Percentiles rank a stretch among this genome's conserved stretches.
Evolutionary conservation across 352 stramenopile genomes (phyloP).

Genomic region (Elongisporangium anandrum): DNA sequence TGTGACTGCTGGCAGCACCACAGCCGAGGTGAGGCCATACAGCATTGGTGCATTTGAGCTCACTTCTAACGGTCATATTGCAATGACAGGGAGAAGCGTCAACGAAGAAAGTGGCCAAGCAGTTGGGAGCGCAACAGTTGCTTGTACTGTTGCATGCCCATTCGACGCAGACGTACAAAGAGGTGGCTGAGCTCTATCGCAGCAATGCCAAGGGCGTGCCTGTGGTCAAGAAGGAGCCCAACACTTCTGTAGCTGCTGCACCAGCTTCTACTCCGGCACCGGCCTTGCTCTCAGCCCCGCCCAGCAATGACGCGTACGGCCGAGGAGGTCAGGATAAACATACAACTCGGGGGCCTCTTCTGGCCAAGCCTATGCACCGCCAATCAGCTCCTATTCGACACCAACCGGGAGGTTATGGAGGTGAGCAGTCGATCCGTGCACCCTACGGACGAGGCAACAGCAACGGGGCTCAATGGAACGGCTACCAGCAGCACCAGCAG

Average conservation of each 20-base stretch:
- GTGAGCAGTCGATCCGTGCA: neutral
- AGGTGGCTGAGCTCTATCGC: constrained; percentile 76
- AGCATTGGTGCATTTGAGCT: neutral
- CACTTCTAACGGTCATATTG: neutral
- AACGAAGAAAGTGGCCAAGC: constrained; percentile 82
- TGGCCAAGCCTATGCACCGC: neutral
- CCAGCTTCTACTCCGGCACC: neutral
- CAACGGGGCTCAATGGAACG: neutral
- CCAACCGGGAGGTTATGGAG: neutral
- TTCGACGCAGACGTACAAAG: constrained; percentile 38
- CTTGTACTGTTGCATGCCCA: constrained; percentile 61
- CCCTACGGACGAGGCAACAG: neutral
- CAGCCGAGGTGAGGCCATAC: constrained; percentile 47
- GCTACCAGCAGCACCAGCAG: neutral
- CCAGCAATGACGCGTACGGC: neutral
- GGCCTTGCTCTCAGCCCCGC: neutral
- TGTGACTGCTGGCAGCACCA: constrained; percentile 55
- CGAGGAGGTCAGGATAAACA: neutral
- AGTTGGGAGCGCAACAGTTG: constrained; percentile 68
- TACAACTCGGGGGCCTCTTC: neutral
- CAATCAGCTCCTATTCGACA: neutral
- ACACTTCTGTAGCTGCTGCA: neutral
- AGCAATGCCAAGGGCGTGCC: constrained; percentile 32
- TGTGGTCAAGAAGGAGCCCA: constrained; percentile 9
- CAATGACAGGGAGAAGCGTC: constrained; percentile 47